Percentiles rank a stretch among this genome's conserved stretches.
These are phyloP conservation scores for Nemania sp. DNA, from an alignment of 2,329 filamentous ascomycete genomes.

Conservation along the genomic window DNA sequence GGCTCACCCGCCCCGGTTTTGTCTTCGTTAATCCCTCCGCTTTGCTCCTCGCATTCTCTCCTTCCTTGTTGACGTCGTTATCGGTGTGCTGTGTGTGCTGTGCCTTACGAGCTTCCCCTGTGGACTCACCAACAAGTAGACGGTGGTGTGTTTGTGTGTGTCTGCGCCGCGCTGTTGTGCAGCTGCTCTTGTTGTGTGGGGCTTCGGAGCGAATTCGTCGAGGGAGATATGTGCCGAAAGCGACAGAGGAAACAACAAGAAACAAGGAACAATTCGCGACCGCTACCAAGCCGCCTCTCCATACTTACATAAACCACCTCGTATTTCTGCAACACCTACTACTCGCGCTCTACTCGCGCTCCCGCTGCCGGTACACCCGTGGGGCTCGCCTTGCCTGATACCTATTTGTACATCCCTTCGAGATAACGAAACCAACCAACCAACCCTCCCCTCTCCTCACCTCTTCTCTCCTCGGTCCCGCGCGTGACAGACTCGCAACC, in stretches of 20 bases:
- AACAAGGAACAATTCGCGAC: slow-evolving; percentile 26
- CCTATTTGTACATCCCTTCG: slow-evolving; percentile 23
- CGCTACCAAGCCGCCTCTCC: neutral
- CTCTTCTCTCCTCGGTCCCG: slow-evolving; percentile 44
- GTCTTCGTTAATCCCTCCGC: slow-evolving; percentile 13
- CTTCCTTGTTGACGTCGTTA: too few relatives aligned
- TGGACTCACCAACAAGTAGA: neutral
- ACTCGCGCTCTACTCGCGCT: neutral
- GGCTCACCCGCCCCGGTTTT: slow-evolving; percentile 11
- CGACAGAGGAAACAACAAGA: slow-evolving; percentile 25
- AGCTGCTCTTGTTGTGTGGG: slow-evolving; percentile 23
- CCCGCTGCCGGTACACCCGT: slow-evolving; percentile 24
- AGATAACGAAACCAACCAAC: slow-evolving; percentile 30
- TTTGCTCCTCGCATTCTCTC: slow-evolving; percentile 16
- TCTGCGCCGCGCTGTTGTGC: slow-evolving; percentile 16
- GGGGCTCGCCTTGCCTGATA: slow-evolving; percentile 16
- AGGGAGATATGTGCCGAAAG: slow-evolving; percentile 35
- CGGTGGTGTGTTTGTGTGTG: slow-evolving; percentile 34
- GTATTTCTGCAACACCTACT: slow-evolving; percentile 20
- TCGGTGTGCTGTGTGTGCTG: slow-evolving; percentile 16
- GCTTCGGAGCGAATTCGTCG: slow-evolving; percentile 22
- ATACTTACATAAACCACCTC: slow-evolving; percentile 3
- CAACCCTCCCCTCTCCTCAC: slow-evolving; percentile 18
- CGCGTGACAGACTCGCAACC: slow-evolving; percentile 54
- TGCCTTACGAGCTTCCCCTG: slow-evolving; percentile 12